Evolutionary conservation across 345 rosid species (phyloP).

Genomic region (Cardamine resedifolia): DNA sequence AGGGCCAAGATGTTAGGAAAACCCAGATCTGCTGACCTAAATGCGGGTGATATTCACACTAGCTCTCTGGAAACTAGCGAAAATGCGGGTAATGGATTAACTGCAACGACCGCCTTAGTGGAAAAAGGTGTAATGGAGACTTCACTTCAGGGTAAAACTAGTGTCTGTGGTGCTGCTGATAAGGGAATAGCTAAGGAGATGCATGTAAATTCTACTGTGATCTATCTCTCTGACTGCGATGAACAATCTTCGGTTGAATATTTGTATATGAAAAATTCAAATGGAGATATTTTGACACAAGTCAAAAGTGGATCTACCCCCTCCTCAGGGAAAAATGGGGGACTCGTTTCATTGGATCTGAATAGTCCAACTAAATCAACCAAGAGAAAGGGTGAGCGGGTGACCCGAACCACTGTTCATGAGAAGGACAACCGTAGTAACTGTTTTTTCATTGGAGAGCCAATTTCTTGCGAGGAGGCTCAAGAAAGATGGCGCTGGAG

Average conservation of each 20-base stretch:
- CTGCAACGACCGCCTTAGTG: constrained; percentile 8
- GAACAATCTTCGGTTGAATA: constrained; percentile 34
- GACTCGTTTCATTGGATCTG: constrained; percentile 8
- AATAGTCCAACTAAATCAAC: constrained; percentile 19
- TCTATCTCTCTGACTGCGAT: constrained; percentile 24
- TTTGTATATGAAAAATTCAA: constrained; percentile 32
- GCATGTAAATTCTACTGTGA: constrained; percentile 24
- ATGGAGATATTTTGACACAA: constrained; percentile 28
- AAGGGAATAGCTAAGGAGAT: constrained; percentile 17
- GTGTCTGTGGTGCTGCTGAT: constrained; percentile 12
- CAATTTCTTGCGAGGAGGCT: constrained; percentile 68
- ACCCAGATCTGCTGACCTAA: constrained; percentile 6
- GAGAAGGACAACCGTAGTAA: constrained; percentile 27
- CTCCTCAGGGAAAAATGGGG: constrained; percentile 20
- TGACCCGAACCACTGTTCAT: constrained; percentile 30
- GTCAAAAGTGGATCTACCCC: constrained; percentile 25
- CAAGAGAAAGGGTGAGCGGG: constrained; percentile 34
- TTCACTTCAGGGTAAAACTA: constrained; percentile 15
- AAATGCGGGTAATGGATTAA: constrained; percentile 22
- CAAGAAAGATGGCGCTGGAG: constrained; percentile 86
- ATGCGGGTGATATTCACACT: constrained; percentile 13
- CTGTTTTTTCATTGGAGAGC: constrained; percentile 62
- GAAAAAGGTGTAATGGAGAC: constrained; percentile 9
- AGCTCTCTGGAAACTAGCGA: not conserved
- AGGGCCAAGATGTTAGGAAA: constrained; percentile 4